Conservation (phyloP, 2,329 filamentous ascomycete genomes). For the Fusarium burgessii region DNA sequence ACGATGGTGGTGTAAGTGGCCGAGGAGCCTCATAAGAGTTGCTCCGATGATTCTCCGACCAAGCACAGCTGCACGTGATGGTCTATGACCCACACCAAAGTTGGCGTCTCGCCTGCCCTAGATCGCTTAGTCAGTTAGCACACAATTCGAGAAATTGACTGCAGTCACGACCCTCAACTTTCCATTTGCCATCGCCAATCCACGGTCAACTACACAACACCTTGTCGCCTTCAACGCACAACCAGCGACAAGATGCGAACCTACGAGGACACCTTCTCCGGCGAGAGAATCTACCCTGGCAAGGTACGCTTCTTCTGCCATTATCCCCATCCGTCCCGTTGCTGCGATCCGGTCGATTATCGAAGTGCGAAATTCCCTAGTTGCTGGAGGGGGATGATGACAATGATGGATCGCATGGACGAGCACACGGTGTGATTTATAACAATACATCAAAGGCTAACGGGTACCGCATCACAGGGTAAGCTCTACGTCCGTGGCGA, state of each 20-base stretch:
- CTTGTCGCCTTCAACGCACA: slow-evolving; percentile 56
- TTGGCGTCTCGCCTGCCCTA: slow-evolving; percentile 53
- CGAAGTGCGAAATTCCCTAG: slow-evolving; percentile 33
- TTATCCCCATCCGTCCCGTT: slow-evolving; percentile 15
- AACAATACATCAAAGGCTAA: slow-evolving; percentile 47
- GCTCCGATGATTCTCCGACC: slow-evolving; percentile 38
- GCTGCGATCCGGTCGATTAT: slow-evolving; percentile 42
- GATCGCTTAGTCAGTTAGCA: slow-evolving; percentile 56
- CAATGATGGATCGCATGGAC: slow-evolving; percentile 32
- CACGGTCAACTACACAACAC: slow-evolving; percentile 56
- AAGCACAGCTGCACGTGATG: slow-evolving; percentile 50
- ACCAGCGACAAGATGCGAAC: slow-evolving; percentile 70
- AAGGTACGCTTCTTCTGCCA: slow-evolving; percentile 64
- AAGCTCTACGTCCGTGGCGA: slow-evolving; percentile 99
- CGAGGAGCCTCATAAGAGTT: background rate
- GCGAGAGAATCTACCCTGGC: slow-evolving; percentile 75
- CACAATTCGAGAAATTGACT: slow-evolving; percentile 58
- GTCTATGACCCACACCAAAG: slow-evolving; percentile 23
- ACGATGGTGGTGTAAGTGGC: slow-evolving; percentile 12
- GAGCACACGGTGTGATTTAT: slow-evolving; percentile 16
- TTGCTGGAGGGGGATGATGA: slow-evolving; percentile 18
- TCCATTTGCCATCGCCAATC: slow-evolving; percentile 53
- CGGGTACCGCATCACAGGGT: slow-evolving; percentile 71
- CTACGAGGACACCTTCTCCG: slow-evolving; percentile 75
- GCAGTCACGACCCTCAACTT: slow-evolving; percentile 51